phyloP scores from a whole-genome alignment of 306 rosid genomes.

The Dalbergia cultrata region DNA sequence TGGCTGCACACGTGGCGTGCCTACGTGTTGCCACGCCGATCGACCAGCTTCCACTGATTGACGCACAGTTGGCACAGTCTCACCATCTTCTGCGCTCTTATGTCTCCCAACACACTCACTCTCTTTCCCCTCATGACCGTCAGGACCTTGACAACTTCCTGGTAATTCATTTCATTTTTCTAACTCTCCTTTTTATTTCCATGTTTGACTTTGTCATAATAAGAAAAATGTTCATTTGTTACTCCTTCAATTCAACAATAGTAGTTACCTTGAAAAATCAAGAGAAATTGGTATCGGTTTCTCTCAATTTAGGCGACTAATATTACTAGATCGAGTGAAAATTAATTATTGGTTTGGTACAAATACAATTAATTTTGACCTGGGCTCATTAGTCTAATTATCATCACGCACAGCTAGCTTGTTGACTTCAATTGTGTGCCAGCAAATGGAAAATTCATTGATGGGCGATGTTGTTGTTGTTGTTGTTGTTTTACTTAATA shows the following conservation, averaged over 20 bases:
- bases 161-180: slow-evolving; percentile 46
- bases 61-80: slow-evolving; percentile 90
- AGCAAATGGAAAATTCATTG: slow-evolving; percentile 11
- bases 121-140: slow-evolving; percentile 83
- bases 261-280: too few relatives aligned
- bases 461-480: not conserved
- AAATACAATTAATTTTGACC: too few relatives aligned
- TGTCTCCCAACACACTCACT: slow-evolving; percentile 66
- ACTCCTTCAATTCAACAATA: too few relatives aligned
- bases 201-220: too few relatives aligned
- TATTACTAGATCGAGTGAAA: too few relatives aligned
- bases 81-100: slow-evolving; percentile 83
- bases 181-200: too few relatives aligned
- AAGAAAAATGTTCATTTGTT: too few relatives aligned
- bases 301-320: too few relatives aligned
- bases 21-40: slow-evolving; percentile 96
- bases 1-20: slow-evolving; percentile 86
- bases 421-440: not conserved
- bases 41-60: slow-evolving; percentile 91
- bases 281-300: too few relatives aligned
- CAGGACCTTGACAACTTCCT: slow-evolving; percentile 92
- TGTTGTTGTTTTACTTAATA: not conserved
- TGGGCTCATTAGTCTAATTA: too few relatives aligned
- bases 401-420: too few relatives aligned
- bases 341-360: too few relatives aligned